Evolutionary conservation across 2,329 filamentous ascomycete genomes (phyloP).

Genomic region (Venturia oleaginea): DNA sequence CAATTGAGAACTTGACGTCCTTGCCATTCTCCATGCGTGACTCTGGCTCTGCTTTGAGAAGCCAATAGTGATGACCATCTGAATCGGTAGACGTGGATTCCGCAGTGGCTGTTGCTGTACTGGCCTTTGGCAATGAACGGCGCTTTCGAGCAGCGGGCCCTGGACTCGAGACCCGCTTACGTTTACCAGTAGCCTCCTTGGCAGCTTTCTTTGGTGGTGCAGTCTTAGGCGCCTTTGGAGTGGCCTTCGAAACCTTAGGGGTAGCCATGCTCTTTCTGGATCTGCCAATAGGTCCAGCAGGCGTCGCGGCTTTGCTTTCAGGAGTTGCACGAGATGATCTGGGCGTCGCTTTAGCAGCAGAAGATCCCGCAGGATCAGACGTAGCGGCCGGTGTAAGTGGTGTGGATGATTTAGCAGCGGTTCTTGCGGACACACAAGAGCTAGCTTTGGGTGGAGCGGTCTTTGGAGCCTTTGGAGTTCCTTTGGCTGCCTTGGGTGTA

Average conservation of each 20-base stretch:
- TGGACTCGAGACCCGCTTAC: conserved; percentile 12
- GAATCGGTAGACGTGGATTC: conserved; percentile 7
- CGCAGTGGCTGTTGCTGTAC: conserved; percentile 5
- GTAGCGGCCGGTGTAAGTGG: neutral
- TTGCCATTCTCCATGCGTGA: conserved; percentile 75
- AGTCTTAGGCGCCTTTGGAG: conserved; percentile 17
- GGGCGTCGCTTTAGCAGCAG: neutral
- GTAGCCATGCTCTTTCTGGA: conserved; percentile 3
- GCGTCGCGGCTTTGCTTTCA: neutral
- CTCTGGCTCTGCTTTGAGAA: conserved; percentile 61
- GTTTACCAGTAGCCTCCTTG: conserved; percentile 6
- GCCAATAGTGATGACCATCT: conserved; percentile 32
- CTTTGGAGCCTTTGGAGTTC: conserved; percentile 7
- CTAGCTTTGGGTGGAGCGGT: conserved; percentile 9
- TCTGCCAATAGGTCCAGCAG: neutral
- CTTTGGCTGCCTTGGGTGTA: neutral
- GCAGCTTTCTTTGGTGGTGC: conserved; percentile 12
- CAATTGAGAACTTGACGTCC: conserved; percentile 90
- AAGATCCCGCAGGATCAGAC: neutral
- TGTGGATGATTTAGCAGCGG: neutral
- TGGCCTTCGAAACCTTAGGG: conserved; percentile 17
- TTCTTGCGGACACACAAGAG: neutral
- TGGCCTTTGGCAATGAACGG: conserved; percentile 2
- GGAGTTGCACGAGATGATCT: conserved; percentile 3
- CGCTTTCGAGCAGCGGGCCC: conserved; percentile 9